Evolutionary conservation across 768 basidiomycete genomes (phyloP).

Genomic region (Termitomyces sp.): DNA sequence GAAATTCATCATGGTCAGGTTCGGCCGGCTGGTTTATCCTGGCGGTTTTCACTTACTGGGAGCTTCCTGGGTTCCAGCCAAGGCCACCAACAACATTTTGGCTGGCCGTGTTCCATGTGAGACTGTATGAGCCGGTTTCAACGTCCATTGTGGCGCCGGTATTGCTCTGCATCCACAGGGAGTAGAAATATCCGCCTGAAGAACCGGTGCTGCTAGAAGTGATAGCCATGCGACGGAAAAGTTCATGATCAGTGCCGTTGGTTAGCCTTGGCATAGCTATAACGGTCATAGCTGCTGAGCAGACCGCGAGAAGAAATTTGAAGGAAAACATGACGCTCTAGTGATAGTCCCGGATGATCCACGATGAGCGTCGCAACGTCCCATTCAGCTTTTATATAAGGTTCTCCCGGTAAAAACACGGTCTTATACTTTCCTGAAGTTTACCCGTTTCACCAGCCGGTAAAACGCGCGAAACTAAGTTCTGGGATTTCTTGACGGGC

Average conservation of each 20-base stretch:
- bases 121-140: constrained; percentile 23
- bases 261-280: constrained; percentile 5
- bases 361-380: background rate
- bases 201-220: constrained; percentile 22
- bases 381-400: background rate
- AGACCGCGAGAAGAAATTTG: constrained; percentile 10
- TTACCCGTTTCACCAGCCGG: too few relatives aligned
- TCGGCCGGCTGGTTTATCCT: background rate
- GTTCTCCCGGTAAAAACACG: too few relatives aligned
- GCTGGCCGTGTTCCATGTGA: constrained; percentile 24
- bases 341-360: background rate
- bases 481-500: background rate
- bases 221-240: constrained; percentile 11
- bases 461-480: too few relatives aligned
- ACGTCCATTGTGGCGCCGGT: constrained; percentile 27
- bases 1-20: background rate
- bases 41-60: constrained; percentile 15
- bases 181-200: constrained; percentile 31
- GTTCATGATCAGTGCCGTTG: constrained; percentile 15
- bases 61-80: constrained; percentile 30
- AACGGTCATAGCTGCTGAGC: constrained; percentile 14
- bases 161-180: constrained; percentile 28
- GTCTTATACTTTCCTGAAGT: too few relatives aligned
- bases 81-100: constrained; percentile 35
- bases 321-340: constrained; percentile 5